A percentile compares a stretch with the other conserved stretches of the same genome.
These are phyloP conservation scores for Pichia cabralensis DNA, from an alignment of 805 yeast genomes.

Conservation along the genomic window DNA sequence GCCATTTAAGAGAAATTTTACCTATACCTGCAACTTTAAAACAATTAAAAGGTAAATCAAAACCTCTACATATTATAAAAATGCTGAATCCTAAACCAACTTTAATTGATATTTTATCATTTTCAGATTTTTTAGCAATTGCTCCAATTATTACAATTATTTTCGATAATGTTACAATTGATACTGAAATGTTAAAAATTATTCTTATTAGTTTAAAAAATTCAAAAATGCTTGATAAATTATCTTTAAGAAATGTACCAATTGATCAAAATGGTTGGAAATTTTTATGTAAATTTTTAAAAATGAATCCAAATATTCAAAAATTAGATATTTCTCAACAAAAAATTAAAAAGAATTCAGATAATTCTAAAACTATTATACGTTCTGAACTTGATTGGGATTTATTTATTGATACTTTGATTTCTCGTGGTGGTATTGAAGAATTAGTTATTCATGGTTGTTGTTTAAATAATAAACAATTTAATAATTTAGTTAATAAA, in stretches of 20 bases:
- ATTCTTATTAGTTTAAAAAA: conserved; percentile 36
- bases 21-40: conserved; percentile 44
- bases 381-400: conserved; percentile 47
- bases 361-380: conserved; percentile 28
- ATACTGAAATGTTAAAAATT: conserved; percentile 43
- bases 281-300: conserved; percentile 38
- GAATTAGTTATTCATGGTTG: conserved; percentile 52
- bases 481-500: conserved; percentile 30
- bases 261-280: conserved; percentile 44
- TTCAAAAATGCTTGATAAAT: conserved; percentile 37
- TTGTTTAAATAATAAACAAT: conserved; percentile 33
- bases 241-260: conserved; percentile 46
- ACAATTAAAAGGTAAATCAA: conserved; percentile 40
- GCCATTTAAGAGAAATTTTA: conserved; percentile 38
- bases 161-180: conserved; percentile 47
- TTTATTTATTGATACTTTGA: conserved; percentile 33
- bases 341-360: conserved; percentile 32
- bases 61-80: conserved; percentile 45
- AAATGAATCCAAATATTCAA: conserved; percentile 32
- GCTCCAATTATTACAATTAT: conserved; percentile 46
- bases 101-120: conserved; percentile 44
- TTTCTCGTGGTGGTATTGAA: conserved; percentile 41
- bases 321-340: conserved; percentile 52
- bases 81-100: conserved; percentile 51
- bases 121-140: conserved; percentile 46